These are phyloP conservation scores for Thelonectria rubi DNA, from an alignment of 2,329 filamentous ascomycete genomes.

Conservation along the genomic window DNA sequence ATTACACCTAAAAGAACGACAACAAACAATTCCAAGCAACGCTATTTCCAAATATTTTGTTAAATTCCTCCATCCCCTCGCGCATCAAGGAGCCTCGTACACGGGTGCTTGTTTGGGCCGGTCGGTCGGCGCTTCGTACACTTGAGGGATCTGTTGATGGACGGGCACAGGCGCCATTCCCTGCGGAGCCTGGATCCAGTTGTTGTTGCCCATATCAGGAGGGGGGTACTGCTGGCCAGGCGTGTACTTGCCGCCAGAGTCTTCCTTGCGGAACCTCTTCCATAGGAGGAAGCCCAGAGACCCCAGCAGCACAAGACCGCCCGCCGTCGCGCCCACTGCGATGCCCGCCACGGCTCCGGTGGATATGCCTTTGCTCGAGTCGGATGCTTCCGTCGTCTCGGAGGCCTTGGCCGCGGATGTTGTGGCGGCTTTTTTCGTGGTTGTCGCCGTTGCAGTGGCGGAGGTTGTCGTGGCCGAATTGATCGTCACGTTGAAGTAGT, in stretches of 20 bases:
- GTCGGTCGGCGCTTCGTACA: not conserved
- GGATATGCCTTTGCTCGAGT: constrained; percentile 20
- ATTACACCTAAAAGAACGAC: not conserved
- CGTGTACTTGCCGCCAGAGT: constrained; percentile 11
- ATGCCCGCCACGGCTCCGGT: constrained; percentile 40
- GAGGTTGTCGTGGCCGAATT: constrained; percentile 10
- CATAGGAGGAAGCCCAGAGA: constrained; percentile 37
- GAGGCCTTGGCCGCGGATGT: not conserved
- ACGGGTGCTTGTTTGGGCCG: not conserved
- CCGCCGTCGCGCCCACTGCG: constrained; percentile 37
- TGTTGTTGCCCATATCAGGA: not conserved
- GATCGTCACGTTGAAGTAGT: constrained; percentile 37
- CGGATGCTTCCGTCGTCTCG: not conserved
- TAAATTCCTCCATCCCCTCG: not conserved
- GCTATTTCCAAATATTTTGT: not conserved
- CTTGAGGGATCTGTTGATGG: not conserved
- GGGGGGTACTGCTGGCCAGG: constrained; percentile 7
- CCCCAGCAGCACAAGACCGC: constrained; percentile 29
- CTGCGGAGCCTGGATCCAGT: constrained; percentile 4
- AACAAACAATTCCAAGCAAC: not conserved
- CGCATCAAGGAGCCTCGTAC: constrained; percentile 7
- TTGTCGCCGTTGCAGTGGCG: not conserved
- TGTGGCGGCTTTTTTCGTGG: constrained; percentile 5
- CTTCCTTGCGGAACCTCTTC: constrained; percentile 29
- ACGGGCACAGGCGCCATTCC: not conserved